These are phyloP conservation scores for Dictyophora rubrovolvata DNA, from an alignment of 768 basidiomycete genomes.

Conservation along the genomic window DNA sequence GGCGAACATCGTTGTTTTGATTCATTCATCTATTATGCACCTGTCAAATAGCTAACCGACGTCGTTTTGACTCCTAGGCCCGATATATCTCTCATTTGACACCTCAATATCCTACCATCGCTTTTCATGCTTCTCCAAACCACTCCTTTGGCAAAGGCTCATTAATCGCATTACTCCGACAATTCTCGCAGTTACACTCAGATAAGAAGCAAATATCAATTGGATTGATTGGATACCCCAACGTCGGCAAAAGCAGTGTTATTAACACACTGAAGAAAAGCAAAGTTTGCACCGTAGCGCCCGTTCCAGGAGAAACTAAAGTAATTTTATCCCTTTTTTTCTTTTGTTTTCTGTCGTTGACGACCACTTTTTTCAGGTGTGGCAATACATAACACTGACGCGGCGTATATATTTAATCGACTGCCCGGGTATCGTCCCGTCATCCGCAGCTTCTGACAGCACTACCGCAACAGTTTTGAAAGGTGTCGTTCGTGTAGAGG, in stretches of 20 bases:
- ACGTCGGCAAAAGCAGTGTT: conserved; percentile 94
- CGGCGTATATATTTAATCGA: conserved; percentile 97
- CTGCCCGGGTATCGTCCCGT: conserved; percentile 96
- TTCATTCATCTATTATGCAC: not conserved
- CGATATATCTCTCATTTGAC: conserved; percentile 94
- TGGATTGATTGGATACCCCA: conserved; percentile 96
- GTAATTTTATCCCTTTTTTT: conserved; percentile 16
- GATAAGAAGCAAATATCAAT: conserved; percentile 99
- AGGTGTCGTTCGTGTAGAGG: conserved; percentile 94
- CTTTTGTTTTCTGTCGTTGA: not conserved
- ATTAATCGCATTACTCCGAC: conserved; percentile 90
- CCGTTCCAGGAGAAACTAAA: conserved; percentile 97
- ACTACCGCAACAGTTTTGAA: conserved; percentile 86
- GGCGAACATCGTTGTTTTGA: not conserved
- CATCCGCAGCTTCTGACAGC: conserved; percentile 73
- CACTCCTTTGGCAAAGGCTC: conserved; percentile 99
- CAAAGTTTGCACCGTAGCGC: conserved; percentile 95
- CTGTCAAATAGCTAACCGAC: not conserved
- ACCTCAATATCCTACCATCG: conserved; percentile 89
- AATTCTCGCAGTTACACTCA: conserved; percentile 93
- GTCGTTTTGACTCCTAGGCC: conserved; percentile 41
- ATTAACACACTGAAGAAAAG: conserved; percentile 98
- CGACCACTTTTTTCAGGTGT: conserved; percentile 40
- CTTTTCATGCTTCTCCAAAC: conserved; percentile 97
- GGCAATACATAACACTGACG: conserved; percentile 99